These are phyloP conservation scores for Brassica balearica DNA, from an alignment of 441 rosid species.

Conservation along the genomic window DNA sequence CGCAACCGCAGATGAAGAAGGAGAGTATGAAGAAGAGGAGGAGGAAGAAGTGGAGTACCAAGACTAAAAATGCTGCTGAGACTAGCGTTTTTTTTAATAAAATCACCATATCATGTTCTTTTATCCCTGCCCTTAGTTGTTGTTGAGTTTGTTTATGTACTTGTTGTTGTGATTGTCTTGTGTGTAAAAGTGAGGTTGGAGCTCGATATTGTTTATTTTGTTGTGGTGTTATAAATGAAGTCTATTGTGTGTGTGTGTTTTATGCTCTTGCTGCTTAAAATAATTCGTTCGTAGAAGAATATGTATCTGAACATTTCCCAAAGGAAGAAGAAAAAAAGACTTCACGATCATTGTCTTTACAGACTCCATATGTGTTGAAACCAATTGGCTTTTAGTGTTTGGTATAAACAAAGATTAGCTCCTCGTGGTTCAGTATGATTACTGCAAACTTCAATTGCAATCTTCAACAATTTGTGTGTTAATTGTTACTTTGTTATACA, in stretches of 20 bases:
- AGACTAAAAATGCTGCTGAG: slow-evolving; percentile 19
- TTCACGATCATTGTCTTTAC: slow-evolving; percentile 31
- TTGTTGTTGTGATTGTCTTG: slow-evolving; percentile 30
- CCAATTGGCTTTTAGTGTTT: slow-evolving; percentile 40
- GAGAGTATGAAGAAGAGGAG: slow-evolving; percentile 45
- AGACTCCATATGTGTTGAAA: slow-evolving; percentile 30
- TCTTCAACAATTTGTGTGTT: too few species aligned
- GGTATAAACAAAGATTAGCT: slow-evolving; percentile 27
- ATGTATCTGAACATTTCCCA: neutral
- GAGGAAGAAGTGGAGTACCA: slow-evolving; percentile 40
- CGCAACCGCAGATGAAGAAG: slow-evolving; percentile 48
- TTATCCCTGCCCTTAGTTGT: slow-evolving; percentile 17
- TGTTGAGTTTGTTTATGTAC: slow-evolving; percentile 24
- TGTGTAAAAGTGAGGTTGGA: slow-evolving; percentile 42
- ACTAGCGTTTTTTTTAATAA: neutral
- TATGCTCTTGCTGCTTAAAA: neutral
- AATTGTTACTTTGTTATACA: neutral
- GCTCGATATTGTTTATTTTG: neutral
- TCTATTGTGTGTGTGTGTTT: slow-evolving; percentile 7
- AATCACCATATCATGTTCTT: neutral
- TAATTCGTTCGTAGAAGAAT: neutral
- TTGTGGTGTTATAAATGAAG: slow-evolving; percentile 24
- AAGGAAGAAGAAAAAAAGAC: neutral
- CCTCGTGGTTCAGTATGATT: too few species aligned
- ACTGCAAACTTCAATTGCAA: too few species aligned